phyloP scores from a whole-genome alignment of 2,329 filamentous ascomycete species.

The Herpomyces periplanetae region DNA sequence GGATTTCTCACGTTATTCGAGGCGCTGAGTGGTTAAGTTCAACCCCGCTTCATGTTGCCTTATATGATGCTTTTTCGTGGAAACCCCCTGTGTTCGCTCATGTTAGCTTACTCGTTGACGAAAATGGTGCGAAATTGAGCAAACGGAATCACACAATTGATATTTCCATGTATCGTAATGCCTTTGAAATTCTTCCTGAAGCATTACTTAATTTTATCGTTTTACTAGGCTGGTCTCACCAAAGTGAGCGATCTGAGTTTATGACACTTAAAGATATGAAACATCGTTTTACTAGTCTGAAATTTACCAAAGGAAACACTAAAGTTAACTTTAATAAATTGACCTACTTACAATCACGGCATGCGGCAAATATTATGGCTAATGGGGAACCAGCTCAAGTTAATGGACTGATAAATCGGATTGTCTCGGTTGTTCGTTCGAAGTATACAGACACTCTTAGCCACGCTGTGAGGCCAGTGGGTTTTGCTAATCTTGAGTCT shows the following conservation, averaged over 20 bases:
- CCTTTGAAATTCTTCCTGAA: constrained; percentile 19
- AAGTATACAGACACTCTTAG: too few relatives aligned
- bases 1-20: constrained; percentile 75
- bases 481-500: constrained; percentile 8
- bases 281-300: constrained; percentile 12
- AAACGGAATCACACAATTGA: constrained; percentile 35
- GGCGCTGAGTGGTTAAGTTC: constrained; percentile 90
- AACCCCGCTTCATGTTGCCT: constrained; percentile 29
- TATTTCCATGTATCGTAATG: constrained; percentile 15
- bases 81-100: constrained; percentile 33
- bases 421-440: too few relatives aligned
- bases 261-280: constrained; percentile 25
- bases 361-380: constrained; percentile 12
- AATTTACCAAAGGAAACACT: constrained; percentile 66
- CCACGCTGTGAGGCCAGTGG: too few relatives aligned
- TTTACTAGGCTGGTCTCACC: constrained; percentile 44
- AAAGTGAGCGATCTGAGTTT: constrained; percentile 22
- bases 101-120: constrained; percentile 29
- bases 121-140: constrained; percentile 34
- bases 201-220: constrained; percentile 42
- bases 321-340: constrained; percentile 46
- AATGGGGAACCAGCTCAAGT: constrained; percentile 13
- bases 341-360: constrained; percentile 31
- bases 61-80: constrained; percentile 48
- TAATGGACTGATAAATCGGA: too few relatives aligned